These are phyloP conservation scores for Thamnidium elegans DNA, from an alignment of 192 early-diverging fungal species.

Conservation along the genomic window DNA sequence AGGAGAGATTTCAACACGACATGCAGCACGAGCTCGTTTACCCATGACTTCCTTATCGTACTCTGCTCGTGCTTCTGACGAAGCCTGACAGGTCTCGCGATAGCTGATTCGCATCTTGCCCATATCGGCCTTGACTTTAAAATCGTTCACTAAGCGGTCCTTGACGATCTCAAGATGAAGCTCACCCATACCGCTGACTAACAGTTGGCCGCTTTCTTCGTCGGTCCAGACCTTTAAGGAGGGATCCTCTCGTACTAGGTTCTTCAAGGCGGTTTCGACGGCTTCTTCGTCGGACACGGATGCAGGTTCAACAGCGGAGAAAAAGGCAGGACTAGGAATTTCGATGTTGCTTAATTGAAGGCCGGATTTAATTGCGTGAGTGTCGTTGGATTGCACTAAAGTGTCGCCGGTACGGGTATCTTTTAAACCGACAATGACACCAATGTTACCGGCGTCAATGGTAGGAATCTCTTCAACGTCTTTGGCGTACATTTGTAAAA, in stretches of 20 bases:
- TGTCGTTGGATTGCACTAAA: conserved; percentile 58
- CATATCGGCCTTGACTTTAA: conserved; percentile 75
- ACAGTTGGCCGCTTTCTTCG: conserved; percentile 83
- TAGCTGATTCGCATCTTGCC: conserved; percentile 86
- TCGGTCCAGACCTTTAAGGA: conserved; percentile 70
- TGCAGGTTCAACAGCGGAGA: conserved; percentile 71
- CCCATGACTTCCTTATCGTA: conserved; percentile 76
- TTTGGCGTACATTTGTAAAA: conserved; percentile 92
- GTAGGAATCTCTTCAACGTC: conserved; percentile 77
- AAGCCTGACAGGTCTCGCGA: conserved; percentile 66
- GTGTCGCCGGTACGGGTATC: conserved; percentile 87
- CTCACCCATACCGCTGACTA: conserved; percentile 93
- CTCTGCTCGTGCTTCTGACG: conserved; percentile 35
- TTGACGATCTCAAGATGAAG: conserved; percentile 89
- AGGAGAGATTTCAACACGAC: conserved; percentile 55
- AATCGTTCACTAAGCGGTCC: conserved; percentile 77
- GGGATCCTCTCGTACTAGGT: conserved; percentile 83
- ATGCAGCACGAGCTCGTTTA: conserved; percentile 55
- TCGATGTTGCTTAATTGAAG: conserved; percentile 71
- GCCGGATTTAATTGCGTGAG: conserved; percentile 31
- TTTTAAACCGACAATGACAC: conserved; percentile 80
- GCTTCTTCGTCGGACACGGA: conserved; percentile 75
- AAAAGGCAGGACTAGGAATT: conserved; percentile 86
- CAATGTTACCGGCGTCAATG: conserved; percentile 79
- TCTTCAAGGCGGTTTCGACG: conserved; percentile 68